Evolutionary conservation across 495 filamentous ascomycete species (phyloP).

Genomic region (Niebla homalea): DNA sequence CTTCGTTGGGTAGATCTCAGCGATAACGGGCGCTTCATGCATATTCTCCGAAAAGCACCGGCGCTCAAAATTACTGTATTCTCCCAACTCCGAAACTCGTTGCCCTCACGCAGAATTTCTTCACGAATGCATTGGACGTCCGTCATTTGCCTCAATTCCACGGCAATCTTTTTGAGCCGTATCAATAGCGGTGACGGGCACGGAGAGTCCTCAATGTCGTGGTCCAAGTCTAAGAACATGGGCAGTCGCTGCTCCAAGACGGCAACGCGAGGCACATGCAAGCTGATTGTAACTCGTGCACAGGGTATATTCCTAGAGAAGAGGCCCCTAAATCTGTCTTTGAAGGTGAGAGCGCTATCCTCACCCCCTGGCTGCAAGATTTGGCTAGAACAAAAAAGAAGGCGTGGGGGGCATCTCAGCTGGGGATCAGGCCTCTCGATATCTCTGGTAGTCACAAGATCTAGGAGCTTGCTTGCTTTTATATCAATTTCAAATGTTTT

Average conservation of each 20-base stretch:
- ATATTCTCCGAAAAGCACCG: constrained; percentile 1
- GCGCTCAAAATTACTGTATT: not conserved
- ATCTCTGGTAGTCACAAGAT: not conserved
- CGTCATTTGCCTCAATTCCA: not conserved
- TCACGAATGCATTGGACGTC: constrained; percentile 5
- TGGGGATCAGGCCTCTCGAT: not conserved
- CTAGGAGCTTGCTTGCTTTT: not conserved
- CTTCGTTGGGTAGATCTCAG: not conserved
- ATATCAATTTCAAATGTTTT: not conserved
- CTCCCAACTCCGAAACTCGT: not conserved
- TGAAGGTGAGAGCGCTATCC: not conserved
- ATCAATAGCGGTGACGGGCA: not conserved
- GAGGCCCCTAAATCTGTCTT: not conserved
- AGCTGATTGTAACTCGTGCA: not conserved
- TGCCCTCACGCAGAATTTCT: not conserved
- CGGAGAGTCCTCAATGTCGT: not conserved
- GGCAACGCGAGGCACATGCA: not conserved
- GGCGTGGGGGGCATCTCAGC: not conserved
- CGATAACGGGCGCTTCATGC: not conserved
- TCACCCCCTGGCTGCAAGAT: not conserved
- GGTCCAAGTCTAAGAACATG: not conserved
- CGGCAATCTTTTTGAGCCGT: not conserved
- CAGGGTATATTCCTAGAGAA: not conserved
- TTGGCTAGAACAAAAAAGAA: not conserved
- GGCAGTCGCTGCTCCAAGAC: not conserved